Evolutionary conservation across 345 rosid genomes (phyloP).

Genomic region (Sapria himalayana): DNA sequence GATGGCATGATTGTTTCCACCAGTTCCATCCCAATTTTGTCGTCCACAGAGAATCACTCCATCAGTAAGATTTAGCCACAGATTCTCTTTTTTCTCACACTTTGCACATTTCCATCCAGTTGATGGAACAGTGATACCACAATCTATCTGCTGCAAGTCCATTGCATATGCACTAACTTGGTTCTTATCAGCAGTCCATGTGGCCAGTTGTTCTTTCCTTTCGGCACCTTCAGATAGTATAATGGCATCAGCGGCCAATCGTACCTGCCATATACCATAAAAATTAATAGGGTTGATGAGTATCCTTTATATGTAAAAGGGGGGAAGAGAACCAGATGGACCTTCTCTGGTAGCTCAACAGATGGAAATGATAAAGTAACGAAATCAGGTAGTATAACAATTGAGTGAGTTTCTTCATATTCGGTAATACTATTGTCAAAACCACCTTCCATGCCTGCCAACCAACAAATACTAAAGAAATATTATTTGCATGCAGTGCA

Average conservation of each 20-base stretch:
- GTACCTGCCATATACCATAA: conserved; percentile 28
- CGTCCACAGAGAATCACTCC: conserved; percentile 97
- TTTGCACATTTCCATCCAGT: conserved; percentile 82
- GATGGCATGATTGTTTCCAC: conserved; percentile 92
- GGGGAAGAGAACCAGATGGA: conserved; percentile 8
- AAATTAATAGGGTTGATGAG: no score
- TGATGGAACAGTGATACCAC: conserved; percentile 62
- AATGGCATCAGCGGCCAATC: conserved; percentile 77
- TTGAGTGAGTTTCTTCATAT: conserved; percentile 50
- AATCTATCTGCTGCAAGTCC: conserved; percentile 53
- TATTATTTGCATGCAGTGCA: no score
- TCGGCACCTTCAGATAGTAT: conserved; percentile 73
- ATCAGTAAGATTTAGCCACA: conserved; percentile 94
- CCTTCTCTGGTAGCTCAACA: conserved; percentile 97
- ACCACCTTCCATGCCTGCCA: conserved; percentile 75
- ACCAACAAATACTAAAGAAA: conserved; percentile 2
- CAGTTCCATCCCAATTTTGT: conserved; percentile 93
- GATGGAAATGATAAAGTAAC: conserved; percentile 66
- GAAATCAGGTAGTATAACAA: conserved; percentile 60
- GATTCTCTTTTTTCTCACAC: conserved; percentile 82
- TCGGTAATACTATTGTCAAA: conserved; percentile 74
- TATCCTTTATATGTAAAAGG: not conserved
- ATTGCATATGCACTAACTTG: conserved; percentile 52
- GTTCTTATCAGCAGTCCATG: conserved; percentile 92
- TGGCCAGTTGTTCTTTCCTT: conserved; percentile 66